Evolutionary conservation across 345 rosid species (phyloP), one percentile per base, ranked within the genome.

Genomic region (Acer yangbiense): DNA sequence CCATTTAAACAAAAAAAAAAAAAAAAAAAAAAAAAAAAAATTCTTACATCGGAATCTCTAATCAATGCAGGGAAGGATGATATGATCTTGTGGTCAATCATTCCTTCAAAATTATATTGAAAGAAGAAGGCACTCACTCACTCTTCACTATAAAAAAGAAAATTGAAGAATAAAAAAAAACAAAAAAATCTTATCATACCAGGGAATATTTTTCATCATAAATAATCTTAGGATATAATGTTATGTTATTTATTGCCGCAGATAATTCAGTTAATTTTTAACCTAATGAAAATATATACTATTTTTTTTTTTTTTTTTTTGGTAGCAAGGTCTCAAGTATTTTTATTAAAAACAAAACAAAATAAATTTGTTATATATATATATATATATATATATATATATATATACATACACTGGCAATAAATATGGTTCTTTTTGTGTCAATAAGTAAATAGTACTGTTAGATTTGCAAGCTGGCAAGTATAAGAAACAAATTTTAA

Each of bases 71-170:
- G 1, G 13, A 60, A 69, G 72, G 48, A 1, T 69, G 16, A 41
- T 18, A 55, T 55, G 66, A 72, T 72, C 6, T 72, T 58, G 54
- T 74, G 46, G 70, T 74, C 77, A 65, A 74, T 64, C 70, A 46
- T 64, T 74, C 70, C 63, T 64, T 44, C 25, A 62, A 25, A 73
- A 61, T 58, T n/a, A 21, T 27, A 23, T 64, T 25, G 35, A 48
- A 73, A 16, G 6, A 32, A 6, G 6, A 55, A 74, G 43, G 44
- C 57, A 44, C 69, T 63, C 21, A 44, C 58, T 27, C 25, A 44
- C 44, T 48, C 25, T 73, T 74, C 14, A 21, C 1, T 69, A 44
- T 21, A 21, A 7, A 20, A 9, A 43, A 43, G 1, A 43, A 68
- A 11, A 20, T 43, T 61, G 9, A 41, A 58, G 8, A 2, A 58